These are phyloP conservation scores for Fibroporia radiculosa DNA, from an alignment of 768 basidiomycete genomes.

Conservation along the genomic window DNA sequence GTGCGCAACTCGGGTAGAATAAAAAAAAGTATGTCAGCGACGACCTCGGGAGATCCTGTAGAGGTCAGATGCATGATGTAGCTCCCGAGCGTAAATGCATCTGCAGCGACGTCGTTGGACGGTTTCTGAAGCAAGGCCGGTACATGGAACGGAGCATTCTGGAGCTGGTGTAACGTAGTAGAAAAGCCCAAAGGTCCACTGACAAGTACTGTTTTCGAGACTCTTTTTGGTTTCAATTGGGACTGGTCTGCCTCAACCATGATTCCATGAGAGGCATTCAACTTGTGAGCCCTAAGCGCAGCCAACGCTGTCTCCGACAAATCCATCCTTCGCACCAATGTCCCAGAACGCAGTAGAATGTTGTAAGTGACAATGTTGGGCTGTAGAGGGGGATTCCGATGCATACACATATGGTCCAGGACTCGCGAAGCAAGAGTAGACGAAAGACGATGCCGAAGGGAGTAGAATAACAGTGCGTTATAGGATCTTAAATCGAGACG, in stretches of 20 bases:
- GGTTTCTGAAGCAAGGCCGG: slow-evolving; percentile 9
- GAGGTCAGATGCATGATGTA: slow-evolving; percentile 46
- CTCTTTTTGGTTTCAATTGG: neutral
- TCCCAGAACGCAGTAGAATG: slow-evolving; percentile 48
- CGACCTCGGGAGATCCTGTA: slow-evolving; percentile 37
- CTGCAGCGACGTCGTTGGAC: slow-evolving; percentile 17
- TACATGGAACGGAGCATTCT: slow-evolving; percentile 7
- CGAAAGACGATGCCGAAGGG: slow-evolving; percentile 53
- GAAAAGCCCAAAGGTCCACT: neutral
- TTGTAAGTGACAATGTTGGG: slow-evolving; percentile 50
- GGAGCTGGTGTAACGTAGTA: slow-evolving; percentile 4
- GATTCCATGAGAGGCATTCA: neutral
- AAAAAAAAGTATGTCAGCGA: slow-evolving; percentile 40
- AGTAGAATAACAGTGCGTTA: slow-evolving; percentile 60
- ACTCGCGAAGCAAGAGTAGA: slow-evolving; percentile 38
- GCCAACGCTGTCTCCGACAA: slow-evolving; percentile 33
- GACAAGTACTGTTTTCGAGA: neutral
- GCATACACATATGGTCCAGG: slow-evolving; percentile 45
- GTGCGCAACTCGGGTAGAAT: slow-evolving; percentile 47
- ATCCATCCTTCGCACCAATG: slow-evolving; percentile 33
- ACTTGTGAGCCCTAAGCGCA: slow-evolving; percentile 17
- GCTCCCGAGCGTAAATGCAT: slow-evolving; percentile 42
- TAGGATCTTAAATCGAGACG: slow-evolving; percentile 36
- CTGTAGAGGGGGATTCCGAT: slow-evolving; percentile 31
- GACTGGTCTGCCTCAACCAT: neutral